phyloP scores from a whole-genome alignment of 768 basidiomycete genomes.

The Dioszegia hungarica region DNA sequence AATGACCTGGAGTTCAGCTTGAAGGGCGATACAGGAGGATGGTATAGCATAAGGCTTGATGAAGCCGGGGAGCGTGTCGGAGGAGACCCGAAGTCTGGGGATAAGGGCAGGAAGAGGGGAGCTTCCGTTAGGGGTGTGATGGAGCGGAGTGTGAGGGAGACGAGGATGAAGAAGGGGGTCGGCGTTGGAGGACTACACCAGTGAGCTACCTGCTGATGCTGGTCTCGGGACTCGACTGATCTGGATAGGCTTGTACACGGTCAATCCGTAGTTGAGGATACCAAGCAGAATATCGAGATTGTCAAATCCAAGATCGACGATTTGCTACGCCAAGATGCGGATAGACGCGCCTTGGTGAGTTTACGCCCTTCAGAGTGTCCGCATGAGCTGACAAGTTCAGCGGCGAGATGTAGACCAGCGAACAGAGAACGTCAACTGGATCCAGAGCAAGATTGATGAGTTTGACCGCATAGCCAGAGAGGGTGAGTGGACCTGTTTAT shows the following conservation, averaged over 20 bases:
- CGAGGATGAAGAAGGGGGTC: slow-evolving; percentile 46
- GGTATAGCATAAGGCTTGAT: slow-evolving; percentile 15
- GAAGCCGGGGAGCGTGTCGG: slow-evolving; percentile 14
- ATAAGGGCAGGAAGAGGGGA: slow-evolving; percentile 27
- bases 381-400: slow-evolving; percentile 51
- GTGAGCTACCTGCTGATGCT: no score
- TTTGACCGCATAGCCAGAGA: slow-evolving; percentile 54
- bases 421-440: slow-evolving; percentile 56
- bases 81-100: slow-evolving; percentile 56
- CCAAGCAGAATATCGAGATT: slow-evolving; percentile 47
- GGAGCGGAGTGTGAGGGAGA: slow-evolving; percentile 46
- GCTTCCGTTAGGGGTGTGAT: slow-evolving; percentile 23
- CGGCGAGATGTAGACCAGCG: slow-evolving; percentile 66
- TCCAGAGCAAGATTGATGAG: slow-evolving; percentile 52
- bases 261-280: slow-evolving; percentile 52
- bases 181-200: slow-evolving; percentile 55
- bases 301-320: slow-evolving; percentile 48
- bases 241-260: slow-evolving; percentile 53
- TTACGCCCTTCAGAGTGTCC: not conserved
- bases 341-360: slow-evolving; percentile 50
- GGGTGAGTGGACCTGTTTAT: slow-evolving; percentile 49
- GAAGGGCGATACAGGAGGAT: slow-evolving; percentile 10
- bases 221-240: no score
- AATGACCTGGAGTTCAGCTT: slow-evolving; percentile 39
- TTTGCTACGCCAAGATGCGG: slow-evolving; percentile 49